Percentiles rank a stretch among this genome's conserved stretches.
phyloP scores from a whole-genome alignment of 345 rosid genomes.

The Cochlearia excelsa region DNA sequence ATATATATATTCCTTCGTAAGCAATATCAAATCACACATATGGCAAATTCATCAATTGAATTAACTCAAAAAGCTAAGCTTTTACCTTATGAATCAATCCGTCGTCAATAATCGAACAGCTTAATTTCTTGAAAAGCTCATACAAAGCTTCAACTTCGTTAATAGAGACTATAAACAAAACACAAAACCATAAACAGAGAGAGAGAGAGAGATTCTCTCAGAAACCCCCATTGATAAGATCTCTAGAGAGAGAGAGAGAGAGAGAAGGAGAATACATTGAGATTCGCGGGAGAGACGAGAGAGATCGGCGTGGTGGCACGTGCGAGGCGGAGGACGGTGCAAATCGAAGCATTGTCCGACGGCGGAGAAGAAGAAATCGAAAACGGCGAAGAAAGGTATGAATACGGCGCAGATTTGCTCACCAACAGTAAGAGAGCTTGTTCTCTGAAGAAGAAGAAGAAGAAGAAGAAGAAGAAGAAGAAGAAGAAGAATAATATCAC shows the following conservation, averaged over 20 bases:
- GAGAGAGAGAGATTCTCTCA: neutral
- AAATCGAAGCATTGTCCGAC: slow-evolving; percentile 48
- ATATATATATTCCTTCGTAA: too few species aligned
- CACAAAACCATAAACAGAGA: neutral
- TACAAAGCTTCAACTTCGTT: slow-evolving; percentile 71
- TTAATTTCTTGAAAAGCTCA: slow-evolving; percentile 66
- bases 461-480: neutral
- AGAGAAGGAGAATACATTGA: slow-evolving; percentile 37
- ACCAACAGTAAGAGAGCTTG: slow-evolving; percentile 53
- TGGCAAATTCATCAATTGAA: too few species aligned
- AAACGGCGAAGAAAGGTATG: slow-evolving; percentile 54
- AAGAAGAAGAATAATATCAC: too few species aligned
- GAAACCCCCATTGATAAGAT: slow-evolving; percentile 4
- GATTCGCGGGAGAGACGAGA: slow-evolving; percentile 60
- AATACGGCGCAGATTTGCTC: slow-evolving; percentile 66
- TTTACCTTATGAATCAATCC: slow-evolving; percentile 74
- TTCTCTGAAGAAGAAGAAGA: slow-evolving; percentile 35
- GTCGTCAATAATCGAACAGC: slow-evolving; percentile 60
- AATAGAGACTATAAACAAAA: slow-evolving; percentile 47
- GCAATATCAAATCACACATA: too few species aligned
- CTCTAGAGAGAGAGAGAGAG: neutral
- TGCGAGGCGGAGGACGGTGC: slow-evolving; percentile 15
- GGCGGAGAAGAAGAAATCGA: slow-evolving; percentile 45
- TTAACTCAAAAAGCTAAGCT: neutral
- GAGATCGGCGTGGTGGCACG: slow-evolving; percentile 35